Conservation (phyloP, 306 rosid species). For the Quercus parvula region DNA sequence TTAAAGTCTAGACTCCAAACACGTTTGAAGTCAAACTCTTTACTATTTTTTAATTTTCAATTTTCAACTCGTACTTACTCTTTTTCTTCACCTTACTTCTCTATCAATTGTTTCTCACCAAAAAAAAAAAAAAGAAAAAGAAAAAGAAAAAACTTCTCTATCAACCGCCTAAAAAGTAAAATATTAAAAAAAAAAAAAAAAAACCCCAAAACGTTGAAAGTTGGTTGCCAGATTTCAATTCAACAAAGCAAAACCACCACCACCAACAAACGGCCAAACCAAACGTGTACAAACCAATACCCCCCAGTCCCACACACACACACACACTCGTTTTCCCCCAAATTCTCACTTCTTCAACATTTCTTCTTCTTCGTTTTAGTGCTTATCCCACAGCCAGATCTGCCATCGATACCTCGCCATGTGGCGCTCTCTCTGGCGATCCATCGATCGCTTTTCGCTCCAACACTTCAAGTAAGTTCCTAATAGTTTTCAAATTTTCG, state of each 20-base stretch:
- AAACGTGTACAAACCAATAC: conserved; percentile 28
- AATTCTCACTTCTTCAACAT: neutral
- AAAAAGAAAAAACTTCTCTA: neutral
- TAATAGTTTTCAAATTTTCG: neutral
- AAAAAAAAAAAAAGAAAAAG: too few species aligned
- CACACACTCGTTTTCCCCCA: neutral
- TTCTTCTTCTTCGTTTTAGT: neutral
- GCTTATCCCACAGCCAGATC: neutral
- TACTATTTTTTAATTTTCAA: too few species aligned
- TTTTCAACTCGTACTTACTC: too few species aligned
- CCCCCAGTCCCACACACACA: neutral
- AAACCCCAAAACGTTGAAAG: conserved; percentile 39
- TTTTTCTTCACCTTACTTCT: too few species aligned
- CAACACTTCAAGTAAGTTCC: conserved; percentile 61
- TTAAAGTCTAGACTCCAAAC: too few species aligned
- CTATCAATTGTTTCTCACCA: too few species aligned
- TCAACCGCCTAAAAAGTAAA: neutral
- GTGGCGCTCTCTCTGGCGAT: conserved; percentile 76
- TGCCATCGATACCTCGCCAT: conserved; percentile 21
- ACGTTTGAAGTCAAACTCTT: too few species aligned
- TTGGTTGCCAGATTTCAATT: conserved; percentile 31
- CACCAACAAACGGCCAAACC: conserved; percentile 44
- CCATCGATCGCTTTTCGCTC: conserved; percentile 81
- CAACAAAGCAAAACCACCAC: conserved; percentile 10
- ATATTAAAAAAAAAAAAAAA: neutral